Evolutionary conservation across 2,329 filamentous ascomycete species (phyloP).

Genomic region (Pyrenophora seminiperda): DNA sequence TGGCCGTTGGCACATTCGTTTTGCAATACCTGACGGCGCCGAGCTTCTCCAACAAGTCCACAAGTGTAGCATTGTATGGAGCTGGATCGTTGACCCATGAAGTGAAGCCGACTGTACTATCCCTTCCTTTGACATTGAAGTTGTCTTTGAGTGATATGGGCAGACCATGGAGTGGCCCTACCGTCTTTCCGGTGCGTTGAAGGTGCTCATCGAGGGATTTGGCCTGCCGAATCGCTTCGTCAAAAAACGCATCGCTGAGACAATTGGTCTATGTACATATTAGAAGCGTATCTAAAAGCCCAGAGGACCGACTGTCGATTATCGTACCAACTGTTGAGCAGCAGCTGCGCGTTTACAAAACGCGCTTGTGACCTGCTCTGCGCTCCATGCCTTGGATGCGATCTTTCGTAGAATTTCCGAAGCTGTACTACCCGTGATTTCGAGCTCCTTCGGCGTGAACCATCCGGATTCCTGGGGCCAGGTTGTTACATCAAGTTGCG

Average conservation of each 20-base stretch:
- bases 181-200: constrained; percentile 50
- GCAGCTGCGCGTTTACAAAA: constrained; percentile 62
- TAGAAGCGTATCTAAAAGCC: not conserved
- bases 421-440: constrained; percentile 55
- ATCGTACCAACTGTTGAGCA: constrained; percentile 59
- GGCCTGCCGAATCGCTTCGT: constrained; percentile 58
- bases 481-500: constrained; percentile 60
- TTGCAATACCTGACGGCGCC: constrained; percentile 73
- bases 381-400: constrained; percentile 54
- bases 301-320: not conserved
- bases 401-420: constrained; percentile 50
- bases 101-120: constrained; percentile 68
- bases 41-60: constrained; percentile 62
- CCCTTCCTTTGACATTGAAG: constrained; percentile 66
- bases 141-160: constrained; percentile 73
- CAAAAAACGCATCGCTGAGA: constrained; percentile 62
- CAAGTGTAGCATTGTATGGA: constrained; percentile 60
- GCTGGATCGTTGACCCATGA: constrained; percentile 66
- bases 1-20: constrained; percentile 71
- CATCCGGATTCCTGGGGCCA: constrained; percentile 64
- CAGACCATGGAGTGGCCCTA: constrained; percentile 70
- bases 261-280: constrained; percentile 59
- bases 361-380: constrained; percentile 57
- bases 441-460: constrained; percentile 60
- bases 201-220: constrained; percentile 60